Evolutionary conservation across 2,329 filamentous ascomycete genomes (phyloP), one percentile per base, ranked within the genome.

Genomic region (Beauveria asiatica): DNA sequence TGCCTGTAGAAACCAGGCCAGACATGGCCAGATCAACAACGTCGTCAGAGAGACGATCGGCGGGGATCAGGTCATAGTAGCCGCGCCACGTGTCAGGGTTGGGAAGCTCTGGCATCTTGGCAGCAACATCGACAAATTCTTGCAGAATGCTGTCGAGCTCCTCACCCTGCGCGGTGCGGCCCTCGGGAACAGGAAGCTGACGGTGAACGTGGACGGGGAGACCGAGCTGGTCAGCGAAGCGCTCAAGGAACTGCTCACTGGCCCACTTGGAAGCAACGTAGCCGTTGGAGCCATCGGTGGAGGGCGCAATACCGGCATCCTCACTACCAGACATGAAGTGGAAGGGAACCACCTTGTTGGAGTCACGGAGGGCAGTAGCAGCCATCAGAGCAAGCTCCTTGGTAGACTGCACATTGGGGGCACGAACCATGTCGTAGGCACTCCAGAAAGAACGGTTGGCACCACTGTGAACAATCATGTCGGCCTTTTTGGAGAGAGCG

Each of bases 381-480:
- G 67, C 68, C 5, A 79, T 62, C 2, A 64, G 62, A 3, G 69
- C 66, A 5, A 78, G 67, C 52, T 71, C 66, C 48, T 67, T 67
- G 1, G 73, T 76, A 0, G 75, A 66, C 0, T 62, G 17, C 3
- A 78, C 63, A 61, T 80, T 79, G 27, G 66, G 59, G 1, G 56
- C 50, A 2, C 69, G 66, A 0, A 79, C 67, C 0, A 68, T 65
- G 9, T 65, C 33, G 63, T 78, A 80, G 1, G 66, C 65, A 30
- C 78, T 72, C 63, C 68, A 61, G 65, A 69, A 76, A 7, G 67
- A 73, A 16, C 69, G 68, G 21, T 74, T 71, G n/a, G 78, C 77
- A 8, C 76, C 81, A 56, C 71, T 74, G 67, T 83, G 86, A 27
- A 88, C 78, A 54, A 87, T 78, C 4, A 78, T 65, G 63, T 79